These are phyloP conservation scores for Sarocladium kiliense DNA, from an alignment of 2,329 filamentous ascomycete genomes.

Conservation along the genomic window DNA sequence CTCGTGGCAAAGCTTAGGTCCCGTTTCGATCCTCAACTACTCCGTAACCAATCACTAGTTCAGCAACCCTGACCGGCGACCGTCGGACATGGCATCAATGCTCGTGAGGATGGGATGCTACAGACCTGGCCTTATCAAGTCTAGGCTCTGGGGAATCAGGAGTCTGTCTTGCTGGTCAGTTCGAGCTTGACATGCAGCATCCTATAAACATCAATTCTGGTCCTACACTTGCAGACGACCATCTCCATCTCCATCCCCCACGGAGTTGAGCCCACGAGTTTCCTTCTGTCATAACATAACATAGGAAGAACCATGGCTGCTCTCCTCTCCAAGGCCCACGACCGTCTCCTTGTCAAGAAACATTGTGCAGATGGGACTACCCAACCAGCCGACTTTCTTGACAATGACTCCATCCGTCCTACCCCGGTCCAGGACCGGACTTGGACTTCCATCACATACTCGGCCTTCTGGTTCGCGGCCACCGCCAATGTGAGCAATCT, in stretches of 20 bases:
- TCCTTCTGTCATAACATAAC: not conserved
- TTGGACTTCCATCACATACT: not conserved
- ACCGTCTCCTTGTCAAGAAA: not conserved
- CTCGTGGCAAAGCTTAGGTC: too few relatives aligned
- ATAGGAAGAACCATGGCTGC: too few relatives aligned
- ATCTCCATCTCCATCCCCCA: not conserved
- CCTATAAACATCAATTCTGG: not conserved
- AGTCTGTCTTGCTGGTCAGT: too few relatives aligned
- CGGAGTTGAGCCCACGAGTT: not conserved
- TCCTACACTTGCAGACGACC: not conserved
- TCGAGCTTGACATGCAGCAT: too few relatives aligned
- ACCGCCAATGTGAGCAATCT: not conserved
- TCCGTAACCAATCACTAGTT: too few relatives aligned
- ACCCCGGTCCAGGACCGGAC: not conserved
- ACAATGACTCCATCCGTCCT: conserved; percentile 1
- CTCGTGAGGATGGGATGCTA: not conserved
- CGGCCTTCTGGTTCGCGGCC: not conserved
- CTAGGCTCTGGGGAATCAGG: not conserved
- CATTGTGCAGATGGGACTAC: not conserved
- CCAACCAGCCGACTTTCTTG: not conserved
- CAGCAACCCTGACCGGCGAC: not conserved
- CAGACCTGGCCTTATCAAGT: not conserved
- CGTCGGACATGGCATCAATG: not conserved
- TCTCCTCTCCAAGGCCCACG: not conserved
- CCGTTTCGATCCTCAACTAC: too few relatives aligned